Percentiles rank a stretch among this genome's conserved stretches.
Conservation (phyloP, 1,284 basidiomycete genomes). For the Blastosporella zonata region DNA sequence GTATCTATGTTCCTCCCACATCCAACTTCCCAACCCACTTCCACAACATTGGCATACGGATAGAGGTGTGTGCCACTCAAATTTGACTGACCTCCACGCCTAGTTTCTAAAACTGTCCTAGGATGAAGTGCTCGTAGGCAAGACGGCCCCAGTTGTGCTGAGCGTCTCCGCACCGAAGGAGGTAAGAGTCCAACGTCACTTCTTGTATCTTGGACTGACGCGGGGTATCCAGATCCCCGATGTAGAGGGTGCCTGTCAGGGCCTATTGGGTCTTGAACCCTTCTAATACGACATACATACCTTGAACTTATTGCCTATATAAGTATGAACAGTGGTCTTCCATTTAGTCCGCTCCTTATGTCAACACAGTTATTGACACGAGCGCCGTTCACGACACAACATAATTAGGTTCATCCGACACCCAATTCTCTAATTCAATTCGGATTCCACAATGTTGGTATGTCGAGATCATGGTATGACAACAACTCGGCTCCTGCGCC, state of each 20-base stretch:
- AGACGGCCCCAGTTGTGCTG: constrained; percentile 66
- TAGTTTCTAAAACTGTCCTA: constrained; percentile 27
- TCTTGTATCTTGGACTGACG: background rate
- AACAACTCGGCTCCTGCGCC: background rate
- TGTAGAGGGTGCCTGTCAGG: constrained; percentile 86
- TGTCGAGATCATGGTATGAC: no score
- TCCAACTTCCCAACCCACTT: constrained; percentile 79
- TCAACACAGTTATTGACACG: no score
- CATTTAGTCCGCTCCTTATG: no score
- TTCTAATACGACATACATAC: constrained; percentile 36
- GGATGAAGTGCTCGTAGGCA: constrained; percentile 84
- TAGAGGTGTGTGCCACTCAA: constrained; percentile 61
- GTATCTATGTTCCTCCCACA: constrained; percentile 81
- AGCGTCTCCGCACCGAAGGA: constrained; percentile 86
- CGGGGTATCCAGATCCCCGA: constrained; percentile 58
- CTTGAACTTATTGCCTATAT: background rate
- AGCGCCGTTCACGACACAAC: no score
- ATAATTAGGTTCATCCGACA: no score
- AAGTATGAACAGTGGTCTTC: no score
- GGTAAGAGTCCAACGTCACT: constrained; percentile 36
- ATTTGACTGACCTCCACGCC: background rate
- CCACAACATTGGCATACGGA: constrained; percentile 86
- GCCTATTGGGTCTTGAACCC: constrained; percentile 63
- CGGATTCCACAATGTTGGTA: no score
- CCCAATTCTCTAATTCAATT: no score